Base-by-base conservation (phyloP, 1,284 basidiomycete genomes). In the Cutaneotrichosporon cutaneum region DNA sequence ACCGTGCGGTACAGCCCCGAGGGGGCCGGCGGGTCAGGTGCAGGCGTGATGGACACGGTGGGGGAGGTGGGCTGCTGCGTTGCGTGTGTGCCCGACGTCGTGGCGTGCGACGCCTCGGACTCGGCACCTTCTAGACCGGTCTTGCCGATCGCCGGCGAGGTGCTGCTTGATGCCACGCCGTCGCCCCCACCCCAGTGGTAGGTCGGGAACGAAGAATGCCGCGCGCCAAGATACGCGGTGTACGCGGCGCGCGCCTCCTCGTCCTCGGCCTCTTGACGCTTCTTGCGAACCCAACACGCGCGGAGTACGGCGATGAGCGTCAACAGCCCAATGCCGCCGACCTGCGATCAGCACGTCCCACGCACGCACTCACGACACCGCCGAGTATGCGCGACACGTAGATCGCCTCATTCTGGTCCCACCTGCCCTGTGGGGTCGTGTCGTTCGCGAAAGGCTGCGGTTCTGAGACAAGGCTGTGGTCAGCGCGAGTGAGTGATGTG, bases 281-380 rank as follows among this genome's bases (percentile, higher is more conserved):
- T 27, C 24, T 27, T 48, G 45, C 45, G 45, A 3, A 22, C 10
- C 48, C 48, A 51, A 7, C 48, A 51, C 6, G 26, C 10, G 48
- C 48, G 48, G 14, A 51, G 48, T 3, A 51, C 48, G 26, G 48
- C 48, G 18, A 51, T n/a, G 16, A 51, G 27, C 18, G 48, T 27
- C 26, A 51, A 18, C 8, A 30, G 9, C 3, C 16, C 48, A 4
- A 51, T 32, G 6, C 27, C 48, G 5, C 48, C 48, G 18, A 51
- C 44, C 44, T 45, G 44, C 7, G 6, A n/a, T 45, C 22, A 24
- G 18, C 44, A 11, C 8, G 36, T 11, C 36, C 36, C 36, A 4
- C n/a, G 14, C n/a, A 42, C 4, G 14, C 4, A 45, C 44, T 45
- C 44, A 45, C 48, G 18, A n/a, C 48, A n/a, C 26, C 48, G 27